A percentile compares a stretch with the other conserved stretches of the same genome.
Conservation (phyloP, 768 basidiomycete genomes). For the Porpolomopsis calyptriformis region DNA sequence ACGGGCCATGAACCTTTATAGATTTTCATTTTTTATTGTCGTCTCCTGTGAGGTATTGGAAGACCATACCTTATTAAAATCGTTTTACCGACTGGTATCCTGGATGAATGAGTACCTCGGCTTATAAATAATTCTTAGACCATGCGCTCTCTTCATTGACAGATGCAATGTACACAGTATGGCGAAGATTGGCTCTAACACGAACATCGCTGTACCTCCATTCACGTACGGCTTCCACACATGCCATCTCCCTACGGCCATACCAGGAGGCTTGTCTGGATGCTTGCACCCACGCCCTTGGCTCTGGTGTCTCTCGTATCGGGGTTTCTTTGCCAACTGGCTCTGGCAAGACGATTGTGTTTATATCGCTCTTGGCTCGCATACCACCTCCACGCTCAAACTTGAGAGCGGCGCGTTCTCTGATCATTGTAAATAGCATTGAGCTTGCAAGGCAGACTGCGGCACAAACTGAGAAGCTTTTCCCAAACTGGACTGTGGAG, state of each 20-base stretch:
- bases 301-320: constrained; percentile 57
- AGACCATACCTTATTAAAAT: constrained; percentile 31
- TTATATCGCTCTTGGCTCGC: constrained; percentile 68
- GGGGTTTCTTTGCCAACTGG: constrained; percentile 83
- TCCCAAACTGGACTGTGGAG: constrained; percentile 73
- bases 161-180: too few species aligned
- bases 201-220: too few species aligned
- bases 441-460: constrained; percentile 87
- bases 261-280: constrained; percentile 79
- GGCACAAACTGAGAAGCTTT: constrained; percentile 50
- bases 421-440: constrained; percentile 83
- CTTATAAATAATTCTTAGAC: too few species aligned
- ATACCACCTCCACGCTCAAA: constrained; percentile 36
- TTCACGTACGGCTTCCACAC: too few species aligned
- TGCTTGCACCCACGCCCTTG: constrained; percentile 64
- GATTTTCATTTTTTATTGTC: constrained; percentile 25
- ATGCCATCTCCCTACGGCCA: too few species aligned
- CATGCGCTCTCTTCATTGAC: too few species aligned
- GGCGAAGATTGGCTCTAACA: too few species aligned
- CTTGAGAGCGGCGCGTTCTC: constrained; percentile 40
- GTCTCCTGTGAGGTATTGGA: constrained; percentile 26
- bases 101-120: too few species aligned
- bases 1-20: constrained; percentile 22
- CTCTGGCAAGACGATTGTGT: constrained; percentile 85
- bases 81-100: constrained; percentile 16